Evolutionary conservation across 768 basidiomycete species (phyloP).

Genomic region (Basidioascus undulatus): DNA sequence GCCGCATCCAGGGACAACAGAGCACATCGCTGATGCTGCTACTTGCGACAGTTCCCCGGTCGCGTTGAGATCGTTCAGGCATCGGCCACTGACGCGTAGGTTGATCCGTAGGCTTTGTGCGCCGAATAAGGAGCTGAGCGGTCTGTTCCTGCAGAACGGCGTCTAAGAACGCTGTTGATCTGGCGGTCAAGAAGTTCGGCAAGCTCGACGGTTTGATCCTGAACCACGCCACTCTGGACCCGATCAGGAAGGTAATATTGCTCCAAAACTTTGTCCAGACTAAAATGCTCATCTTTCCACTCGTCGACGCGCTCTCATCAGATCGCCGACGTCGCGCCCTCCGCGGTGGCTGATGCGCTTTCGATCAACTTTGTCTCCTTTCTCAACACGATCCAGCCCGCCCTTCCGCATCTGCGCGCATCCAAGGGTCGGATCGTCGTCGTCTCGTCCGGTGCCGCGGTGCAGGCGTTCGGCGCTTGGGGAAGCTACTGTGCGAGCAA

Average conservation of each 20-base stretch:
- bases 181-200: constrained; percentile 3
- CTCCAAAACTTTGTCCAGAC: no score
- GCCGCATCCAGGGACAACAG: neutral
- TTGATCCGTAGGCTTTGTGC: no score
- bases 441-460: constrained; percentile 7
- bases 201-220: constrained; percentile 5
- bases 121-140: constrained; percentile 4
- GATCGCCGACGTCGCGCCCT: no score
- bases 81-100: no score
- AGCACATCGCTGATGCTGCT: constrained; percentile 1
- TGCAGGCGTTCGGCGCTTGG: constrained; percentile 2
- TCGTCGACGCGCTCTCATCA: no score
- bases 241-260: no score
- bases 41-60: no score
- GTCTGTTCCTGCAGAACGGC: neutral
- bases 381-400: constrained; percentile 2
- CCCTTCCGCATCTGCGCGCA: constrained; percentile 5
- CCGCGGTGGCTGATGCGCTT: no score
- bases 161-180: constrained; percentile 1
- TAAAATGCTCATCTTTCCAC: no score
- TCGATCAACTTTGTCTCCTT: constrained; percentile 9
- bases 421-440: constrained; percentile 2
- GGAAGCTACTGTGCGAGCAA: constrained; percentile 3
- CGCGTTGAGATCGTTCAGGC: no score
- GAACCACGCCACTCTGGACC: no score